A percentile compares a stretch with the other conserved stretches of the same genome.
Conservation (phyloP, 2,329 filamentous ascomycete genomes). For the Arthrobotrys pseudoclavata region DNA sequence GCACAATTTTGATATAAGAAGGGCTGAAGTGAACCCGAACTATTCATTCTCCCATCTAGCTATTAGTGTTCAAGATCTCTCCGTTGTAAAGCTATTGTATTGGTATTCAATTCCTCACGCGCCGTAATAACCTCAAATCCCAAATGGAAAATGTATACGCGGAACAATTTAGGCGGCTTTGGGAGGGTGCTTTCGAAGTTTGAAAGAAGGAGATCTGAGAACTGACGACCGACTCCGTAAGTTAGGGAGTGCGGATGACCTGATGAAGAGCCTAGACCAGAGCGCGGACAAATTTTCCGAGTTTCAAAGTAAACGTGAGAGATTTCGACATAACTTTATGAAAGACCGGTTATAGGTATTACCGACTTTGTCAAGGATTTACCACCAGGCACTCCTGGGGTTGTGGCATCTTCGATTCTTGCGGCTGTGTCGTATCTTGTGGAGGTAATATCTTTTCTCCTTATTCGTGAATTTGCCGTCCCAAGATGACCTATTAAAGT, state of each 20-base stretch:
- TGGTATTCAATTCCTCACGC: background rate
- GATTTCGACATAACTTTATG: conserved; percentile 8
- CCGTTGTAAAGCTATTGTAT: background rate
- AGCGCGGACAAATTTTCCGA: background rate
- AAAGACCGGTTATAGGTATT: conserved; percentile 2
- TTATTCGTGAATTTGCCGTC: background rate
- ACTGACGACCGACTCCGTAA: background rate
- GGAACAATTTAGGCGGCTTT: conserved; percentile 1
- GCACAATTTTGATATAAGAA: background rate
- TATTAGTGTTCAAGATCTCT: background rate
- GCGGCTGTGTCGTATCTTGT: conserved; percentile 3
- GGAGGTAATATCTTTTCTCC: background rate
- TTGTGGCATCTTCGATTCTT: conserved; percentile 6
- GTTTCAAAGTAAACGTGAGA: conserved; percentile 5
- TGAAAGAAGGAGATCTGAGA: conserved; percentile 13
- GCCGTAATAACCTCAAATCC: background rate
- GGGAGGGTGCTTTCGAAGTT: conserved; percentile 1
- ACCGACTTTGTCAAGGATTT: conserved; percentile 4
- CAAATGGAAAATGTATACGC: conserved; percentile 2
- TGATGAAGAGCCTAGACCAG: background rate
- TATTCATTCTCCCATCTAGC: background rate
- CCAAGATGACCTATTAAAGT: background rate
- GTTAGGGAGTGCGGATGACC: background rate
- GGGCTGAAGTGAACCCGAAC: background rate
- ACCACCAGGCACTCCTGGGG: conserved; percentile 3